phyloP scores from a whole-genome alignment of 106 monocot genomes.

The Triglochin maritima region DNA sequence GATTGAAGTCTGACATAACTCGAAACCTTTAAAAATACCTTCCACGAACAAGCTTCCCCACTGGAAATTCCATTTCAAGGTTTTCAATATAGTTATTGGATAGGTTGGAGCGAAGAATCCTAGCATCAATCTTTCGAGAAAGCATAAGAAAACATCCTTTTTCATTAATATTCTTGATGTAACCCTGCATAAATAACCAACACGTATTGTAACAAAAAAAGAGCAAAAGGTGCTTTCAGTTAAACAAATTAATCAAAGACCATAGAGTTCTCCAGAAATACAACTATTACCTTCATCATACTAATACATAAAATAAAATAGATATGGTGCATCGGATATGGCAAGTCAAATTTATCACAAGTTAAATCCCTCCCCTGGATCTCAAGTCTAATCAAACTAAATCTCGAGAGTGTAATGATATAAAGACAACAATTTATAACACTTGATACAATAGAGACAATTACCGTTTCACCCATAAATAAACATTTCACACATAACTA shows the following conservation, averaged over 20 bases:
- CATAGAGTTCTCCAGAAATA: too few relatives aligned
- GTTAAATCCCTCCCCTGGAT: too few relatives aligned
- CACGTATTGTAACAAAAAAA: background rate
- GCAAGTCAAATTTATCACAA: too few relatives aligned
- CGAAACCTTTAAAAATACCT: slow-evolving; percentile 22
- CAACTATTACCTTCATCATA: too few relatives aligned
- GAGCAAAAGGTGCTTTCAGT: background rate
- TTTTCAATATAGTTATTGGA: slow-evolving; percentile 68
- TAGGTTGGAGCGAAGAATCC: slow-evolving; percentile 72
- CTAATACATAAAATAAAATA: too few relatives aligned
- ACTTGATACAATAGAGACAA: too few relatives aligned
- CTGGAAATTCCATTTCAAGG: slow-evolving; percentile 60
- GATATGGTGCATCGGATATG: too few relatives aligned
- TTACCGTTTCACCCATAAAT: too few relatives aligned
- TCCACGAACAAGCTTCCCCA: slow-evolving; percentile 70
- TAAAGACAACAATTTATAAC: too few relatives aligned
- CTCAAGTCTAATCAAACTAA: too few relatives aligned
- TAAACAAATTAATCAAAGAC: background rate
- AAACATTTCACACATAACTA: too few relatives aligned
- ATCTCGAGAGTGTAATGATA: too few relatives aligned
- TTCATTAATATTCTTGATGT: slow-evolving; percentile 62
- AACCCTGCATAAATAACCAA: slow-evolving; percentile 46
- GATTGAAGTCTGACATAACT: background rate
- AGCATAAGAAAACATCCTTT: slow-evolving; percentile 96
- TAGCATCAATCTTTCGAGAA: slow-evolving; percentile 70